Evolutionary conservation across 1,284 basidiomycete genomes (phyloP).

Genomic region (Malassezia restricta): DNA sequence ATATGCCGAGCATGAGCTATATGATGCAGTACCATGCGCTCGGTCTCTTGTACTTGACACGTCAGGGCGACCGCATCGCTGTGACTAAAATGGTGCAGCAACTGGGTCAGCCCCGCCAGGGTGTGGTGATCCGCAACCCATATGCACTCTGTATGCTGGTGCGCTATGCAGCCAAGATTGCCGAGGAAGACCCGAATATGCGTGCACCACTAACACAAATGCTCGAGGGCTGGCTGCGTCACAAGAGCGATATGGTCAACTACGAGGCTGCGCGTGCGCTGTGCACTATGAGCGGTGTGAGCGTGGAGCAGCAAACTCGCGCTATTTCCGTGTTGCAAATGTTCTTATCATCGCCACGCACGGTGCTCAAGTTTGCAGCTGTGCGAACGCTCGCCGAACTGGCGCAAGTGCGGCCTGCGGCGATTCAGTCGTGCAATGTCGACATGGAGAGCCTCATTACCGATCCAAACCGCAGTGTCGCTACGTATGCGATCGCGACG

Average conservation of each 20-base stretch:
- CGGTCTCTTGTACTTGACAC: slow-evolving; percentile 82
- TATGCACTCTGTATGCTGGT: slow-evolving; percentile 99
- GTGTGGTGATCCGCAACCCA: slow-evolving; percentile 71
- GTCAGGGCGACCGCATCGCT: slow-evolving; percentile 96
- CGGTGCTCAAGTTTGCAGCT: slow-evolving; percentile 86
- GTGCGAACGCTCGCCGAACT: slow-evolving; percentile 78
- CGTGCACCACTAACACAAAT: slow-evolving; percentile 64
- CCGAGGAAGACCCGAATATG: slow-evolving; percentile 74
- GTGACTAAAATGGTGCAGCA: slow-evolving; percentile 99
- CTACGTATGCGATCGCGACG: slow-evolving; percentile 97
- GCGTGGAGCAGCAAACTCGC: slow-evolving; percentile 64
- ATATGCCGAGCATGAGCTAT: slow-evolving; percentile 54
- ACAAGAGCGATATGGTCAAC: slow-evolving; percentile 99
- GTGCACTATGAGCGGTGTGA: slow-evolving; percentile 82
- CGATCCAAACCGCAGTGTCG: slow-evolving; percentile 87
- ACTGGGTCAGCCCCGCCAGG: slow-evolving; percentile 51
- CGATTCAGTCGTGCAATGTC: slow-evolving; percentile 85
- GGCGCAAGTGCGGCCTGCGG: slow-evolving; percentile 65
- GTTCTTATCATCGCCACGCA: slow-evolving; percentile 42
- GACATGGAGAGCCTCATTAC: slow-evolving; percentile 96
- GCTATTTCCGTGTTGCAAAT: slow-evolving; percentile 54
- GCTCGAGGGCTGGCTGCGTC: slow-evolving; percentile 84
- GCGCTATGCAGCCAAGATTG: slow-evolving; percentile 89
- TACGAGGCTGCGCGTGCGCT: slow-evolving; percentile 95
- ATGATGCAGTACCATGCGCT: slow-evolving; percentile 96